A percentile compares a stretch with the other conserved stretches of the same genome.
These are phyloP conservation scores for Lippia alba DNA, from an alignment of 305 asterid genomes.

Conservation along the genomic window DNA sequence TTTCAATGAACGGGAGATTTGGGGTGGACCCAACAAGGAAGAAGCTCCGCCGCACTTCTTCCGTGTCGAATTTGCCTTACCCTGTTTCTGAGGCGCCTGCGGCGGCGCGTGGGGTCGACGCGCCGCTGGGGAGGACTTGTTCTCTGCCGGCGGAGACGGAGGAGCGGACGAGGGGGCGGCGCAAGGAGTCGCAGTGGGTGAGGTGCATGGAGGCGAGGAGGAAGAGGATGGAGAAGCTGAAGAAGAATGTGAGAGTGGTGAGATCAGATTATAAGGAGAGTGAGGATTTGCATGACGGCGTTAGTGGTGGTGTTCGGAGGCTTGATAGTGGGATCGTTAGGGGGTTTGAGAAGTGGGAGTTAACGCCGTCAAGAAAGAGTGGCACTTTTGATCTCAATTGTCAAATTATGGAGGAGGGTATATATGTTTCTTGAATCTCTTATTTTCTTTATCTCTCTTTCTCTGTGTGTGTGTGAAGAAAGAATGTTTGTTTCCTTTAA, in stretches of 20 bases:
- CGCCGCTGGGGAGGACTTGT: conserved; percentile 52
- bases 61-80: conserved; percentile 36
- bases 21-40: conserved; percentile 57
- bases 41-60: conserved; percentile 49
- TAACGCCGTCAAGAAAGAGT: conserved; percentile 35
- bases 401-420: too few species aligned
- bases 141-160: conserved; percentile 53
- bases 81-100: conserved; percentile 19
- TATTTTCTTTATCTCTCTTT: too few species aligned
- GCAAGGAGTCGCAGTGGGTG: conserved; percentile 44
- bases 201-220: conserved; percentile 53
- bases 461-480: too few species aligned
- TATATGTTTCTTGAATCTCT: not conserved
- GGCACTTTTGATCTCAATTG: conserved; percentile 21
- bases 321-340: conserved; percentile 13
- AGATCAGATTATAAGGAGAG: conserved; percentile 25
- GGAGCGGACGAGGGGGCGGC: conserved; percentile 54
- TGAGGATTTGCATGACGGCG: conserved; percentile 31
- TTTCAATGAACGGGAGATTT: conserved; percentile 64
- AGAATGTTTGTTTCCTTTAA: too few species aligned
- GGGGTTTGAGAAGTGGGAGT: conserved; percentile 24
- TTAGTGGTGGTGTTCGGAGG: conserved; percentile 1
- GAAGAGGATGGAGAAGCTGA: conserved; percentile 56
- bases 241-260: conserved; percentile 42
- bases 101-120: conserved; percentile 29